Base-by-base conservation (phyloP, 2,329 filamentous ascomycete genomes). In the Fusarium tupiense region DNA sequence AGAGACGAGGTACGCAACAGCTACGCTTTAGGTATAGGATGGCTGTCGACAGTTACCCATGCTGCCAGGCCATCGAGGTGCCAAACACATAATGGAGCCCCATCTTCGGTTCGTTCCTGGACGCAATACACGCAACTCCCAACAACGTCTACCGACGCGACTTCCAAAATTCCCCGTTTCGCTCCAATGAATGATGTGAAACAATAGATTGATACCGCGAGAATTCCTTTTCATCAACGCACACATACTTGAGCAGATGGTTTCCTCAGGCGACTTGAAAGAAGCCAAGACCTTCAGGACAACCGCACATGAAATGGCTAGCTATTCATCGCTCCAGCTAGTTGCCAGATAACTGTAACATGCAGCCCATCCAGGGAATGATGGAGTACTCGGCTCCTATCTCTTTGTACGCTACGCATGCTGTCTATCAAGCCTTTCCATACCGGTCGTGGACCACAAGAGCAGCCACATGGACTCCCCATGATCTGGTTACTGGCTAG, bases 21-120 rank as follows among this genome's bases (percentile, higher is more conserved):
- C 60, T 72, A 74, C 71, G 71, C 68, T 72, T 74, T 74, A 19
- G 71, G 71, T 60, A 69, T 72, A 72, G 71, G 44, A 74, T 72
- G 63, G 35, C 50, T 63, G 40, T 40, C 58, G 47, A 26, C 31
- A 46, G 57, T 63, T 56, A 61, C 67, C n/a, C 26, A 44, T 41
- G 54, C 35, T 54, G 64, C 24, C 26, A 53, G 41, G 61, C 35
- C 58, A 68, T 70, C 38, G 57, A 31, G 29, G 52, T 52, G 59
- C 58, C 33, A 43, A 46, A 50, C 41, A 29, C 47, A 49, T 20
- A 71, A 69, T 60, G 59, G 57, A 60, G 57, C 49, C 65, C 58
- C 70, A 66, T 60, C 58, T 57, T 35, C 37, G 38, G 49, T 44
- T 59, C 49, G 46, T 46, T 37, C 49, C 43, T 56, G 24, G 69